Conservation (phyloP, 257 asterid species). For the Leonotis leonurus region DNA sequence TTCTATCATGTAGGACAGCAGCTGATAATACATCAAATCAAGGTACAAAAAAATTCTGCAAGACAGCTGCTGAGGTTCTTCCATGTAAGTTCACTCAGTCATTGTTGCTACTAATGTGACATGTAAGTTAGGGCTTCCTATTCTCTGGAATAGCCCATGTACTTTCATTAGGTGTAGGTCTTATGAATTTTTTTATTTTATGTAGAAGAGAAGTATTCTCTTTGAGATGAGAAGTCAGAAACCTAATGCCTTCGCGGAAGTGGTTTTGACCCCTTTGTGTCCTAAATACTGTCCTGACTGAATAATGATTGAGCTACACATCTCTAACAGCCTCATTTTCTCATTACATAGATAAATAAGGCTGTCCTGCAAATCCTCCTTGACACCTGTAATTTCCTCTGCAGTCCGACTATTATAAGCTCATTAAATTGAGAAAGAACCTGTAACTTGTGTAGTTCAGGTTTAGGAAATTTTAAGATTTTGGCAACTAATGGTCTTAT, state of each 20-base stretch:
- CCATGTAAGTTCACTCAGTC: slow-evolving; percentile 40
- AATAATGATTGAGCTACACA: not conserved
- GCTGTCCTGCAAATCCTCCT: too few species aligned
- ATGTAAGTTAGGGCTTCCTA: not conserved
- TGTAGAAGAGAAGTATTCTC: not conserved
- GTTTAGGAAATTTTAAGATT: too few species aligned
- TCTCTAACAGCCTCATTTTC: not conserved
- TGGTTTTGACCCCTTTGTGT: not conserved
- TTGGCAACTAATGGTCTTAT: not conserved
- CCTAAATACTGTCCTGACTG: not conserved
- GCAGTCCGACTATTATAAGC: too few species aligned
- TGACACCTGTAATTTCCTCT: too few species aligned
- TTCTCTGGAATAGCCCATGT: not conserved
- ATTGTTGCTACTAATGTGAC: slow-evolving; percentile 10
- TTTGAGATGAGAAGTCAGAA: not conserved
- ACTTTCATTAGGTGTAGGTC: not conserved
- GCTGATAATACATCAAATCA: slow-evolving; percentile 40
- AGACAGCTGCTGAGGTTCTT: slow-evolving; percentile 26
- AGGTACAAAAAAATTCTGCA: slow-evolving; percentile 27
- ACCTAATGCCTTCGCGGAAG: not conserved
- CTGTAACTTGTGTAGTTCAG: too few species aligned
- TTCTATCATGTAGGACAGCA: slow-evolving; percentile 41
- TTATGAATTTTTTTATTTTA: not conserved
- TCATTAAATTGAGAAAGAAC: too few species aligned
- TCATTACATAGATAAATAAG: too few species aligned